phyloP scores from a whole-genome alignment of 2,329 filamentous ascomycete species.

The Diaporthe vexans region DNA sequence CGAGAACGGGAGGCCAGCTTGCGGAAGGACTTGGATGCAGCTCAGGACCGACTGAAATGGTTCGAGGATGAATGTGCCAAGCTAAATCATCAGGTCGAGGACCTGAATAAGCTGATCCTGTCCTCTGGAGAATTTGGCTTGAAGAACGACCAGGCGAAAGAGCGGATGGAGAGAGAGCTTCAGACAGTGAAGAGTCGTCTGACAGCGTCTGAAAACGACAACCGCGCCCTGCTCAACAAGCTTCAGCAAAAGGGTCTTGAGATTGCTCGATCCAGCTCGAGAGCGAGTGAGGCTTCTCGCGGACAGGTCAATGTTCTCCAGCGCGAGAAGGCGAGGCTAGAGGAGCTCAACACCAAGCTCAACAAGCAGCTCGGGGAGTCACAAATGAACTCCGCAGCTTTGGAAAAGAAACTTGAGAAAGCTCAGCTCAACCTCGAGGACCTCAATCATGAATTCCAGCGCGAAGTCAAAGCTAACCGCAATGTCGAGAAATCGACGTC shows the following conservation, averaged over 20 bases:
- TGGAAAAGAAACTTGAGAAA: conserved; percentile 97
- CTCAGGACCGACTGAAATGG: conserved; percentile 81
- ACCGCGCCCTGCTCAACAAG: conserved; percentile 94
- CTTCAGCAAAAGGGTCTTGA: conserved; percentile 97
- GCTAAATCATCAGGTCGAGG: conserved; percentile 84
- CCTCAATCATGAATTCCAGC: conserved; percentile 89
- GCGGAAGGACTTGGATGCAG: conserved; percentile 83
- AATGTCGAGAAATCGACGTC: conserved; percentile 92
- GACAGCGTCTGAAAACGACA: conserved; percentile 95
- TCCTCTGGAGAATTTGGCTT: conserved; percentile 91
- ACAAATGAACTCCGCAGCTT: conserved; percentile 83
- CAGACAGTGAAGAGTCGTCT: conserved; percentile 92
- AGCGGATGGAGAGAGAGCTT: conserved; percentile 90
- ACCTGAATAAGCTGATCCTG: conserved; percentile 87
- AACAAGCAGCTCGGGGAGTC: conserved; percentile 88
- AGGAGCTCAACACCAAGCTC: conserved; percentile 86
- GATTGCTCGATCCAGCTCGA: conserved; percentile 90
- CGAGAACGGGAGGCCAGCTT: conserved; percentile 85
- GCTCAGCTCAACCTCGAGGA: conserved; percentile 90
- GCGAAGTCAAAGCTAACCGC: conserved; percentile 89
- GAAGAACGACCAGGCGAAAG: conserved; percentile 93
- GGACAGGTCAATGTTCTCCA: conserved; percentile 82
- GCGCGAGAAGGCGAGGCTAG: conserved; percentile 84
- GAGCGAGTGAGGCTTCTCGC: conserved; percentile 86
- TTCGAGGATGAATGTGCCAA: conserved; percentile 84